Conservation (phyloP, 352 stramenopile species). For the Thalassiosira pacifica region DNA sequence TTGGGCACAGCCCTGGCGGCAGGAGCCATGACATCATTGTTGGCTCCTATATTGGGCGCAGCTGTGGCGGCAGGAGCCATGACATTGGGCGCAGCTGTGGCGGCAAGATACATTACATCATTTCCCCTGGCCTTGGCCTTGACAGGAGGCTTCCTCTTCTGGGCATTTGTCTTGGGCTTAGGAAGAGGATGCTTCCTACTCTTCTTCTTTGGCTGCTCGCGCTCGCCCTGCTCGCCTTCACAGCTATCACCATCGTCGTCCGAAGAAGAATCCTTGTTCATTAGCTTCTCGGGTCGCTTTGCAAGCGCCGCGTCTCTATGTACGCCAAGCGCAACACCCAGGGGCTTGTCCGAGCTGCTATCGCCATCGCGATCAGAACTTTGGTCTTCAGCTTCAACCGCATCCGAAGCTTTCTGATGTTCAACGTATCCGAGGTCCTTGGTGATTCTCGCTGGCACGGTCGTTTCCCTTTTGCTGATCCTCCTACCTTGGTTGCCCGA, state of each 20-base stretch:
- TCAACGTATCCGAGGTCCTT: background rate
- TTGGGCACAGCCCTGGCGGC: background rate
- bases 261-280: background rate
- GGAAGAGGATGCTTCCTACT: background rate
- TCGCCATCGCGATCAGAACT: background rate
- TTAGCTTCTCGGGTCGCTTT: background rate
- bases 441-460: background rate
- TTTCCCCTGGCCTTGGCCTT: background rate
- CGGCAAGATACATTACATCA: background rate
- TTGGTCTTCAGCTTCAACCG: background rate
- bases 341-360: background rate
- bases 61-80: background rate
- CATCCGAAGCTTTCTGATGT: background rate
- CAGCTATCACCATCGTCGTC: background rate
- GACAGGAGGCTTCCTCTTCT: background rate
- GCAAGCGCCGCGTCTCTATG: background rate
- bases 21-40: background rate
- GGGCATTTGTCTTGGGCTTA: background rate
- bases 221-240: background rate
- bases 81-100: background rate
- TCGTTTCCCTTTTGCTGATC: background rate
- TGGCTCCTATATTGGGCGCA: background rate
- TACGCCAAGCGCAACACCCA: background rate
- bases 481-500: background rate
- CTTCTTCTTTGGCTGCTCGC: background rate